phyloP scores from a whole-genome alignment of 805 yeast genomes.

The Yarrowia phangngaensis region DNA sequence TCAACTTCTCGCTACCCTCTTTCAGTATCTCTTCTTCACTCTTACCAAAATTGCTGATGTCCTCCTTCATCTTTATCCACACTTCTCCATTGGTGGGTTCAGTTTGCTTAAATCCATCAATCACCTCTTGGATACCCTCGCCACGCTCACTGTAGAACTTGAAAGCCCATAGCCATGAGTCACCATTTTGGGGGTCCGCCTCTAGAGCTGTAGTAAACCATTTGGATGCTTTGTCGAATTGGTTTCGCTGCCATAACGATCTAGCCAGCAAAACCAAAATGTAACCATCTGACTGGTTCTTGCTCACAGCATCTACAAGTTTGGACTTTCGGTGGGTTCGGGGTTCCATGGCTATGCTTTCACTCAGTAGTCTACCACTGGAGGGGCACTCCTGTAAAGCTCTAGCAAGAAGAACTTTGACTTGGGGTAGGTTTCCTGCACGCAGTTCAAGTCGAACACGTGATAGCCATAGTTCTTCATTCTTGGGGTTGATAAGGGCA shows the following conservation, averaged over 20 bases:
- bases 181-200: constrained; percentile 62
- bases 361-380: constrained; percentile 64
- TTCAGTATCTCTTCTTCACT: constrained; percentile 43
- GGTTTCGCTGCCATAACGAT: constrained; percentile 58
- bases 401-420: constrained; percentile 51
- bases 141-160: constrained; percentile 43
- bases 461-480: constrained; percentile 55
- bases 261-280: constrained; percentile 63
- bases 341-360: constrained; percentile 47
- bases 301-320: constrained; percentile 67
- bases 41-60: constrained; percentile 46
- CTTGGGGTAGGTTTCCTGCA: constrained; percentile 49
- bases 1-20: background rate
- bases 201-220: constrained; percentile 71
- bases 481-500: constrained; percentile 48
- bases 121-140: constrained; percentile 42
- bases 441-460: constrained; percentile 56
- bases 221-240: constrained; percentile 49
- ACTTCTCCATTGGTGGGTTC: constrained; percentile 59
- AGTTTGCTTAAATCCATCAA: constrained; percentile 42
- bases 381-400: constrained; percentile 58
- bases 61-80: constrained; percentile 56
- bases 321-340: constrained; percentile 51
- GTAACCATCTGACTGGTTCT: constrained; percentile 56
- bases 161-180: constrained; percentile 66